phyloP scores from a whole-genome alignment of 371 early-diverging fungal species.

The Mortierella sp. region DNA sequence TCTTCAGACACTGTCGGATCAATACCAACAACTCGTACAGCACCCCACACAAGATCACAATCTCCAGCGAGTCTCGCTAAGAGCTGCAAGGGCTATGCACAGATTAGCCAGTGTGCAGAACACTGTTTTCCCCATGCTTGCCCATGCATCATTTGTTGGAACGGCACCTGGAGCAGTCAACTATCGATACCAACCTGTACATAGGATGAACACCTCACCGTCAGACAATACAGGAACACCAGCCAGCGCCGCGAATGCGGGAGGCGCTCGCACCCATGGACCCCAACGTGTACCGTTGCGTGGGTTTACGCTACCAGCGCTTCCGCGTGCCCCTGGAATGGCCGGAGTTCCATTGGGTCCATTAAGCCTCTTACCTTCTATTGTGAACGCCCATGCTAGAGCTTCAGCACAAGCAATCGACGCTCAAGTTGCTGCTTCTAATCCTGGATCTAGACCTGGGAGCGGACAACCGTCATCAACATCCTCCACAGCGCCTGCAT shows the following conservation, averaged over 20 bases:
- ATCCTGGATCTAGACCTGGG: conserved; percentile 1
- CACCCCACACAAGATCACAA: conserved; percentile 16
- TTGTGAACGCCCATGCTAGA: conserved; percentile 35
- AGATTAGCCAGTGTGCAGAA: conserved; percentile 51
- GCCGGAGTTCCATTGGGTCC: conserved; percentile 7
- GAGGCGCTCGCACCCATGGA: conserved; percentile 2
- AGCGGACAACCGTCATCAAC: neutral
- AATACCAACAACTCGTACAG: conserved; percentile 19
- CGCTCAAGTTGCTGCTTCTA: conserved; percentile 15
- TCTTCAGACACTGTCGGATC: conserved; percentile 30
- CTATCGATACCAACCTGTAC: conserved; percentile 39
- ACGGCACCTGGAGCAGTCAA: conserved; percentile 23
- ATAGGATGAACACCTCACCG: neutral
- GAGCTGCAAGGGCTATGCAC: conserved; percentile 51
- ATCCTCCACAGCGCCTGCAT: conserved; percentile 3
- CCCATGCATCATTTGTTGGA: conserved; percentile 44
- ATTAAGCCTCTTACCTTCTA: conserved; percentile 26
- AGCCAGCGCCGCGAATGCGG: neutral
- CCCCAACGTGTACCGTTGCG: conserved; percentile 6
- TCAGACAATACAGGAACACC: neutral
- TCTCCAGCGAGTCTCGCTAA: conserved; percentile 34
- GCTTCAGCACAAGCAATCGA: conserved; percentile 26
- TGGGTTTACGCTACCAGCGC: conserved; percentile 12
- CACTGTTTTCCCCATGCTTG: conserved; percentile 53
- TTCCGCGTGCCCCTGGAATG: conserved; percentile 13